A percentile compares a stretch with the other conserved stretches of the same genome.
Evolutionary conservation across 306 rosid genomes (phyloP).

Genomic region (Dryas drummondii): DNA sequence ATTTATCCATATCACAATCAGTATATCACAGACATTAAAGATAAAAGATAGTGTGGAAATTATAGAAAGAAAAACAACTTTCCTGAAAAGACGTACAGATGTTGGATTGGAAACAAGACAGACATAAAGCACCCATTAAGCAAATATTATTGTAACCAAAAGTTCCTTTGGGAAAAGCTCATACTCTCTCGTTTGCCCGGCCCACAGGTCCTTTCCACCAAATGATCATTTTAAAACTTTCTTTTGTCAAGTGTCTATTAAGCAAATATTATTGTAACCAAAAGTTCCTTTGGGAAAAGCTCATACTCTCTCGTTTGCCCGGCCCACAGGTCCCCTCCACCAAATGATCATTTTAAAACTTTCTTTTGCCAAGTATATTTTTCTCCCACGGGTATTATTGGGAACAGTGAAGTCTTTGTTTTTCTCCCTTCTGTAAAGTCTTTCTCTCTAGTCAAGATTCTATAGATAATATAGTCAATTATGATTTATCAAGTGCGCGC

Average conservation of each 20-base stretch:
- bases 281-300: constrained; percentile 45
- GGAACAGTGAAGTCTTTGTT: background rate
- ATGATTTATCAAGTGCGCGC: too few relatives aligned
- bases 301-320: background rate
- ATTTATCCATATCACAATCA: background rate
- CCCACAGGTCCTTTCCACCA: constrained; percentile 8
- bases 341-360: constrained; percentile 24
- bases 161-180: constrained; percentile 44
- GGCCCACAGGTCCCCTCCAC: constrained; percentile 7
- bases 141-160: constrained; percentile 45
- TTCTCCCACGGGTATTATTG: background rate
- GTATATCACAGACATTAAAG: background rate
- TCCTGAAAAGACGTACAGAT: constrained; percentile 24
- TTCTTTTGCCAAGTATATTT: background rate
- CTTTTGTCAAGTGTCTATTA: too few relatives aligned
- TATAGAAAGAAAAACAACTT: background rate
- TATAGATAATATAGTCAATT: too few relatives aligned
- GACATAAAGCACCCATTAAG: constrained; percentile 48
- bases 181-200: background rate
- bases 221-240: background rate
- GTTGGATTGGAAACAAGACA: constrained; percentile 39
- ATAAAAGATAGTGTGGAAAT: background rate
- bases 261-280: constrained; percentile 47
- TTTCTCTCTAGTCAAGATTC: too few relatives aligned
- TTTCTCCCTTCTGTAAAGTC: too few relatives aligned